Evolutionary conservation across 805 yeast genomes (phyloP).

Genomic region (Ogataea kodamae): DNA sequence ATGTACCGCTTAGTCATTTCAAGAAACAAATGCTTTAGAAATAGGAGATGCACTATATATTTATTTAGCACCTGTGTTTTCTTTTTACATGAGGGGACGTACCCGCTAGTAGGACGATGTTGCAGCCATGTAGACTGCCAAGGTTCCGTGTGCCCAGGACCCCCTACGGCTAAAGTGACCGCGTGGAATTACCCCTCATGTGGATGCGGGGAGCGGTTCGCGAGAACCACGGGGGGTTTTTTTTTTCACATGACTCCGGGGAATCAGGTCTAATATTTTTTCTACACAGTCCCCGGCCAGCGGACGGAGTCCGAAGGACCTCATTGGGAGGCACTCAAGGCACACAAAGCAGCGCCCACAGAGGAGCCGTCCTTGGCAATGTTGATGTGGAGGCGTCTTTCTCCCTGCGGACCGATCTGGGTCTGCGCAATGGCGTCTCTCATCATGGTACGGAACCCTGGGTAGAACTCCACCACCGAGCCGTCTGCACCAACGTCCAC

Average conservation of each 20-base stretch:
- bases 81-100: too few relatives aligned
- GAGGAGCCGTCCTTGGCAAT: constrained; percentile 96
- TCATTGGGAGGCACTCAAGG: constrained; percentile 40
- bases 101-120: too few relatives aligned
- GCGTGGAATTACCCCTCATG: constrained; percentile 5
- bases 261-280: neutral
- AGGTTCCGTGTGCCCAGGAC: too few relatives aligned
- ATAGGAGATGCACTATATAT: too few relatives aligned
- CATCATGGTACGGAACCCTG: constrained; percentile 77
- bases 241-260: too few relatives aligned
- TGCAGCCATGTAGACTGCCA: too few relatives aligned
- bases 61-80: too few relatives aligned
- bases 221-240: too few relatives aligned
- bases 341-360: constrained; percentile 96
- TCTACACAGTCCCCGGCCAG: too few relatives aligned
- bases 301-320: constrained; percentile 3
- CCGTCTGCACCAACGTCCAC: constrained; percentile 97
- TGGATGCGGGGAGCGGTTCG: constrained; percentile 5
- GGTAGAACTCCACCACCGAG: constrained; percentile 88
- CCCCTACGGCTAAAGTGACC: constrained; percentile 1
- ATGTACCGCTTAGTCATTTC: constrained; percentile 65
- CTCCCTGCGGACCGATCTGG: constrained; percentile 70
- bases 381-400: constrained; percentile 68
- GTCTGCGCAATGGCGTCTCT: constrained; percentile 73
- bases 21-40: constrained; percentile 24